Evolutionary conservation across 1,284 basidiomycete species (phyloP).

Genomic region (Ceratobasidium papillatum): DNA sequence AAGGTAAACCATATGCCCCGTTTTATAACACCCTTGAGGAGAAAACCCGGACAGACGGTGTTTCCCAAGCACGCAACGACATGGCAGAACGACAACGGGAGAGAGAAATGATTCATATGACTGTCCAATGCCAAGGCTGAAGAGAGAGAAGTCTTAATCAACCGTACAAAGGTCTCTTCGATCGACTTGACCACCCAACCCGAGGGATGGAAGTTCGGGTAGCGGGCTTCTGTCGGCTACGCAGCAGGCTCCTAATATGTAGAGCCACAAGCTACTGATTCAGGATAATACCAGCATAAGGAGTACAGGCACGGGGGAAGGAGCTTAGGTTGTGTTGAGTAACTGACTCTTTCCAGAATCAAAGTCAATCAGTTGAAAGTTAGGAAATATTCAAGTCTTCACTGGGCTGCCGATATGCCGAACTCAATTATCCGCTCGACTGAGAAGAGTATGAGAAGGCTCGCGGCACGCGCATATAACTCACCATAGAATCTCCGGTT

Average conservation of each 20-base stretch:
- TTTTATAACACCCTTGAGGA: slow-evolving; percentile 15
- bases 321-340: too few species aligned
- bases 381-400: background rate
- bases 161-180: background rate
- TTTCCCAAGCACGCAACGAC: background rate
- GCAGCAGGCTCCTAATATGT: too few species aligned
- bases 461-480: background rate
- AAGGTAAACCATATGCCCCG: background rate
- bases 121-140: background rate
- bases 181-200: background rate
- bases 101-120: background rate
- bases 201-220: background rate
- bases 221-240: slow-evolving; percentile 32
- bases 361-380: too few species aligned
- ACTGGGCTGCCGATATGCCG: background rate
- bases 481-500: background rate
- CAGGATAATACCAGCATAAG: too few species aligned
- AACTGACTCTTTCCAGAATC: too few species aligned
- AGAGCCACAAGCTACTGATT: too few species aligned
- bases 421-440: background rate
- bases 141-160: background rate
- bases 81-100: background rate
- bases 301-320: too few species aligned
- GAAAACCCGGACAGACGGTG: slow-evolving; percentile 14
- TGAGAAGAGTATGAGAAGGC: background rate